These are phyloP conservation scores for Puccinia coronata DNA, from an alignment of 1,284 basidiomycete species.

Conservation along the genomic window DNA sequence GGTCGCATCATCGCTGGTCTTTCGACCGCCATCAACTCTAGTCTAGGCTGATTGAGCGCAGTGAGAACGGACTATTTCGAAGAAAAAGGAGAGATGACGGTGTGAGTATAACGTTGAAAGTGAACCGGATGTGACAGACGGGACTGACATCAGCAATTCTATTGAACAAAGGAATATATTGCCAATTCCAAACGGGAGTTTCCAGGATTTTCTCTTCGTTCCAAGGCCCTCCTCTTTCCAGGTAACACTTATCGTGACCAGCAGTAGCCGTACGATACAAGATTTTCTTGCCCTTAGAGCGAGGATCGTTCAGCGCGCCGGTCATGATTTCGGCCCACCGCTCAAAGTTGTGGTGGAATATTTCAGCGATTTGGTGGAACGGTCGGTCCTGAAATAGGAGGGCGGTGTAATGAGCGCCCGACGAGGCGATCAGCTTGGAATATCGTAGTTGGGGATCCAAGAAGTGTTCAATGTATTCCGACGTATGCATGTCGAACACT, in stretches of 20 bases:
- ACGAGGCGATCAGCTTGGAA: conserved; percentile 39
- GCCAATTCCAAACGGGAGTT: conserved; percentile 44
- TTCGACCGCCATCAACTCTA: conserved; percentile 35
- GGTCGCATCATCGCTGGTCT: conserved; percentile 42
- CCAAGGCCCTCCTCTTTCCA: background rate
- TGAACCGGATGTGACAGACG: background rate
- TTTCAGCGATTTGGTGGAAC: conserved; percentile 28
- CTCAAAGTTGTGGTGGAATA: conserved; percentile 41
- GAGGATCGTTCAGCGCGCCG: conserved; percentile 36
- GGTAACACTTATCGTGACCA: conserved; percentile 37
- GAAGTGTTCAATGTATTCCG: conserved; percentile 20
- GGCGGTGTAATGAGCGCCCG: conserved; percentile 39
- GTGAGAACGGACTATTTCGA: conserved; percentile 27
- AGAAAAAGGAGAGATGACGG: background rate
- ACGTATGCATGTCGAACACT: conserved; percentile 39
- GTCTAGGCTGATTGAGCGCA: conserved; percentile 34
- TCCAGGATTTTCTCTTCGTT: conserved; percentile 35
- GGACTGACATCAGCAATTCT: conserved; percentile 37
- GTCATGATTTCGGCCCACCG: conserved; percentile 32
- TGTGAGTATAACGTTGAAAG: background rate
- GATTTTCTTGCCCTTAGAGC: conserved; percentile 37
- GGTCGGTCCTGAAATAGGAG: conserved; percentile 37
- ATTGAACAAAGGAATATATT: conserved; percentile 44
- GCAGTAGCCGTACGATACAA: conserved; percentile 42
- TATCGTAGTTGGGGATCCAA: conserved; percentile 35